Evolutionary conservation across 2,329 filamentous ascomycete species (phyloP).

Genomic region (Hypoxylon sp.): DNA sequence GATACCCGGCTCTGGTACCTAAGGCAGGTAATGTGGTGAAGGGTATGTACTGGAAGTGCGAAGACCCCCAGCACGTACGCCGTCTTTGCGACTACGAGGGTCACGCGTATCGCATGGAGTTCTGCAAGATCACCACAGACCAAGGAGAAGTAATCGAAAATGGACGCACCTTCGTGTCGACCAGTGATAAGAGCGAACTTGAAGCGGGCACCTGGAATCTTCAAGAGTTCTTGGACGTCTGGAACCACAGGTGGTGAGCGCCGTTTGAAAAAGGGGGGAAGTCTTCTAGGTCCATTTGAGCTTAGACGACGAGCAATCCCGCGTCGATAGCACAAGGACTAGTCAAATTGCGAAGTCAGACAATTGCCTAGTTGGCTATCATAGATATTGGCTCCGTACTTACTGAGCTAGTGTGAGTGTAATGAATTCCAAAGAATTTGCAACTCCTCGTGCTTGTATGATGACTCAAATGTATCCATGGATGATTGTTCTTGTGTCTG

Average conservation of each 20-base stretch:
- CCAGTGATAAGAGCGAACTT: not conserved
- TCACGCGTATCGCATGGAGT: slow-evolving; percentile 40
- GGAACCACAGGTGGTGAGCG: not conserved
- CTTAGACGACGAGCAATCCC: too few species aligned
- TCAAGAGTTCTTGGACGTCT: not conserved
- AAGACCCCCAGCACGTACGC: slow-evolving; percentile 28
- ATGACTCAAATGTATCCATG: not conserved
- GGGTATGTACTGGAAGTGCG: slow-evolving; percentile 45
- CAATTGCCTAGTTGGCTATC: not conserved
- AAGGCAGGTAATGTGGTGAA: slow-evolving; percentile 23
- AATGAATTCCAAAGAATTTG: not conserved
- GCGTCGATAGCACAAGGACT: too few species aligned
- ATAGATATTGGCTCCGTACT: not conserved
- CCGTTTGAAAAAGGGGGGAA: not conserved
- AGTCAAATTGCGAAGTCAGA: not conserved
- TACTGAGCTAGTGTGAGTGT: not conserved
- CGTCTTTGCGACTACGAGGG: slow-evolving; percentile 38
- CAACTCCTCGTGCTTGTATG: not conserved
- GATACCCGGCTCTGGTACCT: slow-evolving; percentile 43
- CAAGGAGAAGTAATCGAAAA: slow-evolving; percentile 36
- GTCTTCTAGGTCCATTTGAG: too few species aligned
- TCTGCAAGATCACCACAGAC: slow-evolving; percentile 34
- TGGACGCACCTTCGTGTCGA: slow-evolving; percentile 42
- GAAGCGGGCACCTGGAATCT: slow-evolving; percentile 36
- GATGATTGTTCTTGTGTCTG: too few species aligned